Base-by-base conservation (phyloP, 176 grass and related monocot genomes). In the Cocos nucifera region DNA sequence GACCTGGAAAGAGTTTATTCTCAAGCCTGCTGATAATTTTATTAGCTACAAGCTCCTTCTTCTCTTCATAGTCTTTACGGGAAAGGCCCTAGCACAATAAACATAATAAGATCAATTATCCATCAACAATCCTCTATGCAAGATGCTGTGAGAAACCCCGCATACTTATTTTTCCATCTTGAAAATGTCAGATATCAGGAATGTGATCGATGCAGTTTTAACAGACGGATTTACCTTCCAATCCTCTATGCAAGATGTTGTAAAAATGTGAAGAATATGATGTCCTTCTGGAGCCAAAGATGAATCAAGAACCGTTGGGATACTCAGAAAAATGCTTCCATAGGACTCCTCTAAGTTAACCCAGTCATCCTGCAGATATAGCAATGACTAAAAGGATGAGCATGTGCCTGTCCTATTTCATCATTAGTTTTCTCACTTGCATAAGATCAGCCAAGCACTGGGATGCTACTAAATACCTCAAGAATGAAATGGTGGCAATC, bases 181-280 rank as follows among this genome's bases (percentile, higher is more conserved):
- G 12, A 48, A 39, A 24, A 21, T 56, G 24, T 56, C 53, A 48
- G 35, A 44, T 3, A 44, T 44, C 35, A 44, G 9, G 29, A 14
- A 10, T 39, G 26, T 18, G 19, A 50, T 44, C 3, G 35, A 44
- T 14, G 35, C 9, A 59, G 62, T 21, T 55, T 22, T 54, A 22
- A 0, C 15, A 48, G 5, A 19, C n/a, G 64, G n/a, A 17, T 35
- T 77, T 48, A 95, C 91, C 83, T 90, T 78, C 91, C 91, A 96
- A 73, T 87, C 86, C 59, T 96, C 86, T 73, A 96, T 90, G 59
- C 78, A 69, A 65, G 91, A 85, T 22, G 91, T 96, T 10, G 86
- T 87, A 76, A 96, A 96, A 74, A 96, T 85, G 73, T 90, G 91
- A 82, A 96, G 78, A 81, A 96, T 87, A 71, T 96, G 91, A 72